Base-by-base conservation (phyloP, 768 basidiomycete genomes). In the Infundibulicybe gibba region DNA sequence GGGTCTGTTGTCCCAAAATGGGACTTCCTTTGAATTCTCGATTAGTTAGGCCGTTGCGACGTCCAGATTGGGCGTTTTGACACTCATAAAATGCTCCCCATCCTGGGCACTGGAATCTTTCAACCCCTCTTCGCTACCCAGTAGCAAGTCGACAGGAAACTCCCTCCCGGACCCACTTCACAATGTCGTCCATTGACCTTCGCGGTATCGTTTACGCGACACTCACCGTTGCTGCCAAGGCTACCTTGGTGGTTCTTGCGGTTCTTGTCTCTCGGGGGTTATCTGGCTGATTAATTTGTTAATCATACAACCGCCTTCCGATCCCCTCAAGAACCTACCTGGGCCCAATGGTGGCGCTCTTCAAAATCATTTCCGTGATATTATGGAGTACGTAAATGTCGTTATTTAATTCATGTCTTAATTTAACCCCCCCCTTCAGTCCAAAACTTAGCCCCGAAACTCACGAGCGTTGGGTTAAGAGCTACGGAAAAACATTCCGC, bases 401-500 rank as follows among this genome's bases (percentile, higher is more conserved):
- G 14, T 15, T 6, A 16, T 20, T 33, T 16, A 13, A 31, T 17
- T 9, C 8, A n/a, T 8, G 15, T 11, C 10, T 41, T 44, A 33
- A 16, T 32, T 17, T 15, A 32, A 48, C 15, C 10, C 25, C n/a
- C 35, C 37, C 39, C 19, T 12, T 44, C 25, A 81, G 79, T 48
- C 79, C 79, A 6, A 59, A 64, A 41, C 47, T 65, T 20, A 75
- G 70, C 49, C 57, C 68, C 6, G 54, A 60, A 4, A 70, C 68
- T 1, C 67, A 78, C 52, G 61, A 67, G 13, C 62, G 68, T 15
- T 80, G 76, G 76, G 62, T 64, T 19, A 63, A 61, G 45, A 57
- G 50, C 13, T 76, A 68, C 58, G 80, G 79, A 10, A 70, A 71
- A 50, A 80, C 77, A 1, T 76, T 79, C 49, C 60, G 74, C 35